Percentiles rank a stretch among this genome's conserved stretches.
Evolutionary conservation across 2,329 filamentous ascomycete species (phyloP).

Genomic region (Alternaria infectoria): DNA sequence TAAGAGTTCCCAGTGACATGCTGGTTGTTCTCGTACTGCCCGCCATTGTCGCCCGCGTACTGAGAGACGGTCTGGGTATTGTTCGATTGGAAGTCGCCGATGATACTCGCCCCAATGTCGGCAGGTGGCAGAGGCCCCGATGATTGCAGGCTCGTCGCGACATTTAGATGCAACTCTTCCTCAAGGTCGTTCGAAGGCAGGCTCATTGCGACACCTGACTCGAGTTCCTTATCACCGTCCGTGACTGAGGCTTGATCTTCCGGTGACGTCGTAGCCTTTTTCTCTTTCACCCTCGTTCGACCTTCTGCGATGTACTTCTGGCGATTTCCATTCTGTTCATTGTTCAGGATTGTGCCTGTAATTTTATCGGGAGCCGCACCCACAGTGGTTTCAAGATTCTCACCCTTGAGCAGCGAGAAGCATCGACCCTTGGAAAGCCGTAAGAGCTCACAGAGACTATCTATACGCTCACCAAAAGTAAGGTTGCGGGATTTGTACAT

Average conservation of each 20-base stretch:
- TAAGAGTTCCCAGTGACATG: background rate
- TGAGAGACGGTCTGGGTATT: background rate
- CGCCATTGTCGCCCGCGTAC: background rate
- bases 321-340: background rate
- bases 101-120: background rate
- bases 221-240: background rate
- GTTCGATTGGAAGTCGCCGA: background rate
- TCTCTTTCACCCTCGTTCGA: background rate
- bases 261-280: background rate
- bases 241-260: background rate
- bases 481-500: conserved; percentile 1
- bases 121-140: background rate
- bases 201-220: background rate
- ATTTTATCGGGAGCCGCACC: background rate
- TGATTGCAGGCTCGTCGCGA: background rate
- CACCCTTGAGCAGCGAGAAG: conserved; percentile 19
- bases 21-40: background rate
- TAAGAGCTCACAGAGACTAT: conserved; percentile 6
- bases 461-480: conserved; percentile 16
- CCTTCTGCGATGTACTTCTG: background rate
- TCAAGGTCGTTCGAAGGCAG: background rate
- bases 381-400: conserved; percentile 4
- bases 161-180: background rate
- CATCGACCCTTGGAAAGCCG: conserved; percentile 10
- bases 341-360: background rate